phyloP scores from a whole-genome alignment of 768 basidiomycete genomes.

The Calvatia gigantea region DNA sequence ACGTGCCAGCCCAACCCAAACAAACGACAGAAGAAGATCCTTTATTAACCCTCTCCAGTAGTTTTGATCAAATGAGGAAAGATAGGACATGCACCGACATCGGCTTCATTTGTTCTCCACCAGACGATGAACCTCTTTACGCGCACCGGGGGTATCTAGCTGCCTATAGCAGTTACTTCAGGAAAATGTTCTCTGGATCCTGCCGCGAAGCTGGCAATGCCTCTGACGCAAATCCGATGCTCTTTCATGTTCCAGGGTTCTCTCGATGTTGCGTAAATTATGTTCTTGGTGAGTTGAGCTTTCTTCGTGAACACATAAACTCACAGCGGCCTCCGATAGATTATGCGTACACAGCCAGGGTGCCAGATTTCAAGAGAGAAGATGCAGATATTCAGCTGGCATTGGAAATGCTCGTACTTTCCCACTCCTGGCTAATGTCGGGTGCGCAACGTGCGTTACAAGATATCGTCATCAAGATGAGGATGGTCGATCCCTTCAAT shows the following conservation, averaged over 20 bases:
- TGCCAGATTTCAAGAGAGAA: not conserved
- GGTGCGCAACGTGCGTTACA: conserved; percentile 7
- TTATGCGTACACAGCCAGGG: conserved; percentile 26
- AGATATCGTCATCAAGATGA: conserved; percentile 6
- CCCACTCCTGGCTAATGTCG: conserved; percentile 5
- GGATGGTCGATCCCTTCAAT: conserved; percentile 26
- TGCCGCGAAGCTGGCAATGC: conserved; percentile 20
- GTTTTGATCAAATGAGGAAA: conserved; percentile 32
- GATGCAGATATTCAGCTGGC: conserved; percentile 11
- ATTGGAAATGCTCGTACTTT: conserved; percentile 11
- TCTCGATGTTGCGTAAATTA: conserved; percentile 21
- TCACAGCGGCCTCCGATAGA: conserved; percentile 22
- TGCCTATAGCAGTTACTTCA: conserved; percentile 29
- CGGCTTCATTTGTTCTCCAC: conserved; percentile 23
- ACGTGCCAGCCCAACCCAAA: not conserved
- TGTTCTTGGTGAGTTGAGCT: conserved; percentile 25
- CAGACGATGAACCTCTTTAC: conserved; percentile 17
- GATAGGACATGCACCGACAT: conserved; percentile 33
- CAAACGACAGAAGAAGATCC: conserved; percentile 13
- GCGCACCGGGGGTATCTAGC: conserved; percentile 40
- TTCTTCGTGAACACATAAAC: not conserved
- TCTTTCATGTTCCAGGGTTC: conserved; percentile 6
- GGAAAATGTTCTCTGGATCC: conserved; percentile 23
- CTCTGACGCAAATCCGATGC: conserved; percentile 15
- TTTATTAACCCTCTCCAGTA: conserved; percentile 19